phyloP scores from a whole-genome alignment of 805 yeast genomes.

The Ogataea methylovora region DNA sequence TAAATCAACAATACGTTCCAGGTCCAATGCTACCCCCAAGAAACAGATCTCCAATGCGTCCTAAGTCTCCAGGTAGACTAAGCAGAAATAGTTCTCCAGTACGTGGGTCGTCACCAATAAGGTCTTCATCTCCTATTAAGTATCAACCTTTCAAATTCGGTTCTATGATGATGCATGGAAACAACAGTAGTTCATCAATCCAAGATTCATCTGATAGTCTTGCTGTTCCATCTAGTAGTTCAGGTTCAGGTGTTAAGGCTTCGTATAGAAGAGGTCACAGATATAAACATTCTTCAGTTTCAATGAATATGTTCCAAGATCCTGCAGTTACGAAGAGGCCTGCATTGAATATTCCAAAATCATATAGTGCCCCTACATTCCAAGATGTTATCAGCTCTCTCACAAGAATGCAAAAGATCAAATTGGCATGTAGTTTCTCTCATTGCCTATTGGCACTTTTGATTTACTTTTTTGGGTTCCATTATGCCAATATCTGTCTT shows the following conservation, averaged over 20 bases:
- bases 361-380: slow-evolving; percentile 66
- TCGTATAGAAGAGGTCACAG: slow-evolving; percentile 89
- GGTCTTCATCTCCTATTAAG: slow-evolving; percentile 26
- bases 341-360: slow-evolving; percentile 53
- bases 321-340: slow-evolving; percentile 56
- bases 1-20: slow-evolving; percentile 15
- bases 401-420: slow-evolving; percentile 46
- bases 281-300: slow-evolving; percentile 92
- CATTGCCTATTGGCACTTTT: slow-evolving; percentile 50
- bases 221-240: slow-evolving; percentile 1
- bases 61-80: slow-evolving; percentile 17
- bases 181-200: slow-evolving; percentile 12
- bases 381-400: slow-evolving; percentile 58
- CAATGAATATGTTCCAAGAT: slow-evolving; percentile 92
- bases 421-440: slow-evolving; percentile 48
- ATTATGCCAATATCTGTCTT: slow-evolving; percentile 49
- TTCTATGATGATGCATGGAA: slow-evolving; percentile 32
- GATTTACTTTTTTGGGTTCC: slow-evolving; percentile 55
- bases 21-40: slow-evolving; percentile 14
- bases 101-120: slow-evolving; percentile 17
- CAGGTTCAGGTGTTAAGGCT: slow-evolving; percentile 30
- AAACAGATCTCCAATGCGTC: slow-evolving; percentile 18
- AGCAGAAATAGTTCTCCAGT: slow-evolving; percentile 18
- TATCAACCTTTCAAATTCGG: slow-evolving; percentile 59
- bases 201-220: slow-evolving; percentile 2